phyloP scores from a whole-genome alignment of 2,329 filamentous ascomycete genomes.

The Exophiala oligosperma region DNA sequence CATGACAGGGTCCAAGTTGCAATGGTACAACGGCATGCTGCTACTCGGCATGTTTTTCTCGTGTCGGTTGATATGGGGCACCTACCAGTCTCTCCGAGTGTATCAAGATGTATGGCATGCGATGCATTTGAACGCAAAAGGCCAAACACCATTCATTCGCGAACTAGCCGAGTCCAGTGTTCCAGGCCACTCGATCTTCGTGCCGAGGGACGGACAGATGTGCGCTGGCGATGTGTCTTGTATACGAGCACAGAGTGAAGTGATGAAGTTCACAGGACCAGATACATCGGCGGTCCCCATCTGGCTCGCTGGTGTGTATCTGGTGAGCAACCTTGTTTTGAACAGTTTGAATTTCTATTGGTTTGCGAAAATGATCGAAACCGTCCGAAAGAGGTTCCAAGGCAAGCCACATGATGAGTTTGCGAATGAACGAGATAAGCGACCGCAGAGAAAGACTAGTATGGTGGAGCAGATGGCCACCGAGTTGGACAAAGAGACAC shows the following conservation, averaged over 20 bases:
- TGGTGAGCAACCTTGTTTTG: slow-evolving; percentile 59
- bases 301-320: slow-evolving; percentile 61
- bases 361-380: slow-evolving; percentile 68
- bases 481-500: slow-evolving; percentile 32
- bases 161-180: slow-evolving; percentile 25
- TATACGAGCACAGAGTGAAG: slow-evolving; percentile 43
- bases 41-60: slow-evolving; percentile 61
- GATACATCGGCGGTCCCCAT: slow-evolving; percentile 47
- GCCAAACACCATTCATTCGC: slow-evolving; percentile 29
- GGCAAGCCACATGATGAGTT: slow-evolving; percentile 39
- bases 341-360: slow-evolving; percentile 66
- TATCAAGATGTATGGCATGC: slow-evolving; percentile 61
- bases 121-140: slow-evolving; percentile 44
- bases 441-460: slow-evolving; percentile 30
- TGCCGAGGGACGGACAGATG: slow-evolving; percentile 34
- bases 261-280: slow-evolving; percentile 50
- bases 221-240: slow-evolving; percentile 41
- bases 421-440: slow-evolving; percentile 27
- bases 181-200: slow-evolving; percentile 20
- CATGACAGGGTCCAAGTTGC: slow-evolving; percentile 61
- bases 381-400: slow-evolving; percentile 63
- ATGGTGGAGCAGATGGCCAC: slow-evolving; percentile 26
- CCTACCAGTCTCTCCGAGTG: slow-evolving; percentile 58
- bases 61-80: slow-evolving; percentile 64
- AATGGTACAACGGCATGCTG: slow-evolving; percentile 64